A percentile compares a stretch with the other conserved stretches of the same genome.
phyloP scores from a whole-genome alignment of 2,329 filamentous ascomycete genomes.

The Aspergillus intermedius region DNA sequence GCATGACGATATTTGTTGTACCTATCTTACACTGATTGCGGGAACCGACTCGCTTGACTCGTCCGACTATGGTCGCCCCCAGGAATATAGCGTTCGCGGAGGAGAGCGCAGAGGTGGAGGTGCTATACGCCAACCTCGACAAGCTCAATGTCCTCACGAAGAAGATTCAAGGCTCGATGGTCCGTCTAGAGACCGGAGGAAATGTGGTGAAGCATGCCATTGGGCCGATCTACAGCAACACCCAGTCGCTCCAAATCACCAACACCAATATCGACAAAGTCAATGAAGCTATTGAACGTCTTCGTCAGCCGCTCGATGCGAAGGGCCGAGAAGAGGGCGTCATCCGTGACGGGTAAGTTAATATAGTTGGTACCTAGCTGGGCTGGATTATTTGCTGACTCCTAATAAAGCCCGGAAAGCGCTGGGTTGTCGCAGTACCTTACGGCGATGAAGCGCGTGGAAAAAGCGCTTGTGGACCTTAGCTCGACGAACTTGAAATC shows the following conservation, averaged over 20 bases:
- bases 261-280: conserved; percentile 84
- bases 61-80: conserved; percentile 45
- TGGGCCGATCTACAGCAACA: conserved; percentile 87
- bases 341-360: conserved; percentile 65
- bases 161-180: conserved; percentile 86
- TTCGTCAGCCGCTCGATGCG: conserved; percentile 86
- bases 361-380: background rate
- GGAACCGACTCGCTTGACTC: conserved; percentile 7
- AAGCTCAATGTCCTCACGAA: conserved; percentile 91
- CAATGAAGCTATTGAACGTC: conserved; percentile 75
- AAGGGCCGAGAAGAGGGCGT: conserved; percentile 88
- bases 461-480: conserved; percentile 75
- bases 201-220: conserved; percentile 88
- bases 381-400: background rate
- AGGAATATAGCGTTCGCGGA: conserved; percentile 56
- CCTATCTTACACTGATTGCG: conserved; percentile 6
- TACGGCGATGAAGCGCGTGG: conserved; percentile 80
- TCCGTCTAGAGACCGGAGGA: conserved; percentile 76
- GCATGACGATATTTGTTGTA: background rate
- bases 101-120: conserved; percentile 62
- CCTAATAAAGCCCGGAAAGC: conserved; percentile 58
- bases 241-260: conserved; percentile 78
- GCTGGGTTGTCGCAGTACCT: conserved; percentile 79
- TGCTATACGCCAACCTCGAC: conserved; percentile 65
- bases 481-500: conserved; percentile 84